Evolutionary conservation across 768 basidiomycete species (phyloP), one percentile per base, ranked within the genome.

Genomic region (Hericium alpestre): DNA sequence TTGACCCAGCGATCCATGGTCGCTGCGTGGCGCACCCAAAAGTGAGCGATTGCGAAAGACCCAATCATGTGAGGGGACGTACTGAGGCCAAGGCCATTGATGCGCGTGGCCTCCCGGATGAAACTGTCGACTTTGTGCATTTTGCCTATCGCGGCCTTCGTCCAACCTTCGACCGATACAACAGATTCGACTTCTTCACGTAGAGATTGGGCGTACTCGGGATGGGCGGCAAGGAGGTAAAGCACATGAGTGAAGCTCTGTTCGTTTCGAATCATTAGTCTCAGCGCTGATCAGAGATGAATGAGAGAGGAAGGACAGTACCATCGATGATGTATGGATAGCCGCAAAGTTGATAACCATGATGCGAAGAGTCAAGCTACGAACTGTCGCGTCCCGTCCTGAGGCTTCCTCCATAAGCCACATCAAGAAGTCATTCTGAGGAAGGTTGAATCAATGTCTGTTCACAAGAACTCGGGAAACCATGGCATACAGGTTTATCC

Each of bases 391-490:
- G 63, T 74, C 61, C 57, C 62, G 37, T 60, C 67, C 59, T 63
- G 63, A 43, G 43, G 66, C 66, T 12, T 68, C 68, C 10, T 69
- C 69, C 61, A 76, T 67, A n/a, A 76, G 62, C 76, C 73, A 75
- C 37, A 67, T 68, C 12, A 76, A 66, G 62, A 74, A 50, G 59
- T 76, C 75, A 47, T 72, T 70, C 73, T 73, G 50, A 18, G 38
- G 2, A 51, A 25, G 49, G 37, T 27, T 63, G 4, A 64, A 20
- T 32, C 23, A 8, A 16, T 8, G 27, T 41, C 16, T 7, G 2
- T 3, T 11, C 2, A 2, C n/a, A 41, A 18, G 5, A 11, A 20
- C 18, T 18, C 12, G 25, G 50, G 10, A 23, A 9, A 32, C 32
- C 6, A 10, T 32, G 8, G 32, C 56, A 27, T 27, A 57, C 56